Evolutionary conservation across 2,329 filamentous ascomycete species (phyloP).

Genomic region (Pseudocercospora fuligena): DNA sequence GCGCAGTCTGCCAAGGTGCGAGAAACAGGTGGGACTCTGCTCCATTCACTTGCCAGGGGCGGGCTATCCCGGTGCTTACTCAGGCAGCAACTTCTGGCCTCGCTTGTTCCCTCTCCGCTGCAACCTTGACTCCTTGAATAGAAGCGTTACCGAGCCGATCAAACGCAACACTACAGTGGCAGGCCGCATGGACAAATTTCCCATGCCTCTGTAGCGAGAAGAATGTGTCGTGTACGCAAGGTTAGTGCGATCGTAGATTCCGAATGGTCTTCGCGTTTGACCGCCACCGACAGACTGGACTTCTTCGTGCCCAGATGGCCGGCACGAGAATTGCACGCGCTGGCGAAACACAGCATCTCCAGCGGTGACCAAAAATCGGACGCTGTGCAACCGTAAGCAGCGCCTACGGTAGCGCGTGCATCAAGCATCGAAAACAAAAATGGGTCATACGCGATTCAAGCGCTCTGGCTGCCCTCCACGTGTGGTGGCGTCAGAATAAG

Average conservation of each 20-base stretch:
- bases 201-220: constrained; percentile 4
- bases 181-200: not conserved
- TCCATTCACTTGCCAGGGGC: not conserved
- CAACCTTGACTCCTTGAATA: constrained; percentile 8
- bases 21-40: not conserved
- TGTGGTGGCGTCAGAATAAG: constrained; percentile 6
- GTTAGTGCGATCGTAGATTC: not conserved
- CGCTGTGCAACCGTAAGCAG: not conserved
- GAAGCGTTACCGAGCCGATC: constrained; percentile 2
- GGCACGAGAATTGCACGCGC: constrained; percentile 7
- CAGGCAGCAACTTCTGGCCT: not conserved
- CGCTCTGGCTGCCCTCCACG: not conserved
- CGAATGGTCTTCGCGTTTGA: not conserved
- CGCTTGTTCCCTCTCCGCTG: not conserved
- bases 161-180: not conserved
- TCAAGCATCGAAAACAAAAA: not conserved
- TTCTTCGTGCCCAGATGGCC: not conserved
- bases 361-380: not conserved
- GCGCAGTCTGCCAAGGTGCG: not conserved
- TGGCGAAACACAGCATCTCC: not conserved
- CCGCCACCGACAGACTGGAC: not conserved
- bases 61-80: not conserved
- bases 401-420: not conserved
- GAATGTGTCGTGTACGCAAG: constrained; percentile 5
- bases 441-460: constrained; percentile 2